Conservation (phyloP, 164 flowering plant species). For the Protea cynaroides region DNA sequence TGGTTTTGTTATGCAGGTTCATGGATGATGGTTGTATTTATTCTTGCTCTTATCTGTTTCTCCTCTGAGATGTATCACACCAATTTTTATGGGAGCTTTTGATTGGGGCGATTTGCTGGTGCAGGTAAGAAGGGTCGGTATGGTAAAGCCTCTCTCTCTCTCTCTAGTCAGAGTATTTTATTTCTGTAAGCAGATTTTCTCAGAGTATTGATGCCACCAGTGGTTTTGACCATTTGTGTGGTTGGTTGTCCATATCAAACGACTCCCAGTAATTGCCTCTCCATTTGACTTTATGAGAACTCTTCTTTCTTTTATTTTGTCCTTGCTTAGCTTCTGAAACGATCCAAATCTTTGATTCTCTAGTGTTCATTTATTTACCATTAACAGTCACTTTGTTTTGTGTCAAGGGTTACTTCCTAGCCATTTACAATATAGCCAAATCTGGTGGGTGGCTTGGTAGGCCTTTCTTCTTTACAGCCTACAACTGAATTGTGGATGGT, state of each 20-base stretch:
- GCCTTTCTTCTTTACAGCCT: background rate
- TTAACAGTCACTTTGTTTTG: slow-evolving; percentile 4
- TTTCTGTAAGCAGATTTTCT: background rate
- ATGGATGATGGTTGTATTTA: background rate
- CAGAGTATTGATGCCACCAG: slow-evolving; percentile 1
- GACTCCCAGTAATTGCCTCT: background rate
- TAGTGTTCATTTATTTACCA: background rate
- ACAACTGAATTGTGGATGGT: slow-evolving; percentile 9
- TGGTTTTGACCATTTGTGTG: background rate
- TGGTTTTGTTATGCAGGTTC: slow-evolving; percentile 9
- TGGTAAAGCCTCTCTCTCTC: background rate
- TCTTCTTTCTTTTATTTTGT: background rate
- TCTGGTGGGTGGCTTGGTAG: background rate
- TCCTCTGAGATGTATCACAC: background rate
- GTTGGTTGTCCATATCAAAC: background rate
- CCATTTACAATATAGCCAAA: background rate
- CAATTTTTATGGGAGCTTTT: slow-evolving; percentile 4
- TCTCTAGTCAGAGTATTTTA: background rate
- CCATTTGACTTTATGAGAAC: background rate
- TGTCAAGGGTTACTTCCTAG: background rate
- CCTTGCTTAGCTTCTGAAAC: background rate
- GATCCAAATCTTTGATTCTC: background rate
- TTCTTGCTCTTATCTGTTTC: background rate
- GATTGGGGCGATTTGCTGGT: background rate
- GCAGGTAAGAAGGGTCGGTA: slow-evolving; percentile 6